Base-by-base conservation (phyloP, 139 green algal genomes). In the Picochlorum sp. region DNA sequence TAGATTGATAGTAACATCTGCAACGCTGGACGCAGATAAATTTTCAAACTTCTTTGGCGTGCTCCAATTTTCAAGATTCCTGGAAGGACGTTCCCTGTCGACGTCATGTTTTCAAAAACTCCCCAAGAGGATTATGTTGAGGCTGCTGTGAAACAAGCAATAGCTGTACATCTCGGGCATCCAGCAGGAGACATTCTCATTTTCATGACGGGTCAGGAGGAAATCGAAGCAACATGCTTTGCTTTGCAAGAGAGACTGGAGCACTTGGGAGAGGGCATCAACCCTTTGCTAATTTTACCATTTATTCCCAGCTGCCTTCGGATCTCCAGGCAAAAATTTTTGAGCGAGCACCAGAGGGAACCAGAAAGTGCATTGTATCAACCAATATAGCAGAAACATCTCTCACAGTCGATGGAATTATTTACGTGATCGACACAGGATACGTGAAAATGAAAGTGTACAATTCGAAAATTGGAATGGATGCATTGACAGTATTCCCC, bases 321-420 rank as follows among this genome's bases (percentile, higher is more conserved):
- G 94, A 92, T 75, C 81, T 90, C 56, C 90, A 90, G 79, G 88
- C 91, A 65, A 96, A 96, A 75, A 98, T 98, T 73, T 99, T 99
- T 74, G 88, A 98, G 54, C 85, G 86, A 59, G 85, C 92, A 2
- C 83, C 85, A 6, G 83, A 90, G 4, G 94, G 94, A 16, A 71
- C 71, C 13, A 85, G 94, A 67, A 97, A 97, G 82, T 83, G 73
- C 66, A 87, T 97, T 57, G 86, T 77, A 24, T 86, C 88, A 44
- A 98, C 93, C 62, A 98, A 98, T 81, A 97, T 98, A 47, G 93
- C 93, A 1, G 93, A 98, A 79, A 98, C 93, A n/a, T 89, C 74
- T 2, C 81, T 98, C 18, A 98, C 93, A 0, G 80, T 98, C 18
- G 91, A 97, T 61, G 92, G 92, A 59, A 95, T 96, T 66, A 67